Evolutionary conservation across 768 basidiomycete species (phyloP), one percentile per base, ranked within the genome.

Genomic region (Russula griseocarnosa): DNA sequence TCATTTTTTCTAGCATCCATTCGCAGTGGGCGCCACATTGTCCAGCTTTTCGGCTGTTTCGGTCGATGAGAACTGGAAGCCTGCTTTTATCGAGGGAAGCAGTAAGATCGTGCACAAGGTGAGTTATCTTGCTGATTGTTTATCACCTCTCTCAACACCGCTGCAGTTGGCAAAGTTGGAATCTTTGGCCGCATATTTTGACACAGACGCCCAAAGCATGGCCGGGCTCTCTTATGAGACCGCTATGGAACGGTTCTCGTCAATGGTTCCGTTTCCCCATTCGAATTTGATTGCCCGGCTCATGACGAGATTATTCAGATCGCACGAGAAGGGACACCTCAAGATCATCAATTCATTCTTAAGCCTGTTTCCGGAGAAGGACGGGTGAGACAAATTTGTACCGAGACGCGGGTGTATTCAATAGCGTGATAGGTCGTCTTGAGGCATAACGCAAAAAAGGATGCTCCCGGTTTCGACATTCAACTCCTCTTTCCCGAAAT

Each of bases 341-440:
- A 81, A 8, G 76, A 81, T 24, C 97, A 99, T 73, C 97, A 98
- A 73, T 98, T 92, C 73, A 88, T 98, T 61, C 81, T 99, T 26
- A 94, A 90, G 73, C 97, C 97, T 20, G 95, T 99, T 18, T 92
- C 94, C 0, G 96, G 95, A 47, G 88, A 98, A 78, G 97, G 95
- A 46, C 83, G 90, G 69, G 91, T 93, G 69, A 72, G 84, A 75
- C 28, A 6, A 52, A 59, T 46, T 58, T 46, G 32, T 66, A 40
- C 42, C 49, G 36, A 60, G 51, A n/a, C 44, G 47, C 36, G 10
- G 28, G 28, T 46, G n/a, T 32, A 34, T n/a, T 44, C 60, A 46
- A 69, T 14, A n/a, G 22, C n/a, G 24, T 50, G 47, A 22, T 63
- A 93, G 90, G 79, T 94, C 67, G 80, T 87, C 63, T 83, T 99